phyloP scores from a whole-genome alignment of 2,329 filamentous ascomycete genomes.

The Rhynchosporium graminicola region DNA sequence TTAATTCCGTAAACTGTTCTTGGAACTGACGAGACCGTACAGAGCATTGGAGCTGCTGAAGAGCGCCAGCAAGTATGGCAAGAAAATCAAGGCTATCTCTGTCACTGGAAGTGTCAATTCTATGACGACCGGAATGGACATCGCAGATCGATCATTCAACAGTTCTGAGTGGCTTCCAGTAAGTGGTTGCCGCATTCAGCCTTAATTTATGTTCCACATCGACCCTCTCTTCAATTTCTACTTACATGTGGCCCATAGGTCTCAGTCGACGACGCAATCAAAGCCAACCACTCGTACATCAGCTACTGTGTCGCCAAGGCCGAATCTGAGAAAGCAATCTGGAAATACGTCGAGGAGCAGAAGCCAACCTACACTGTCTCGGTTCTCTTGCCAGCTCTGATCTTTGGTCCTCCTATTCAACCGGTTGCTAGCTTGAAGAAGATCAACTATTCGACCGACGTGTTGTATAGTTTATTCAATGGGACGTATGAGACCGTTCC shows the following conservation, averaged over 20 bases:
- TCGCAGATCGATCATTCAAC: conserved; percentile 30
- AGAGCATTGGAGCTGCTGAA: conserved; percentile 38
- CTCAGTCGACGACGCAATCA: conserved; percentile 32
- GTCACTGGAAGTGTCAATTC: conserved; percentile 40
- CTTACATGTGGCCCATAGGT: conserved; percentile 21
- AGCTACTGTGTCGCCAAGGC: conserved; percentile 38
- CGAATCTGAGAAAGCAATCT: conserved; percentile 38
- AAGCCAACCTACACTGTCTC: conserved; percentile 33
- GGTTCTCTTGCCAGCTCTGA: conserved; percentile 35
- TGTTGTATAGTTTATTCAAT: conserved; percentile 37
- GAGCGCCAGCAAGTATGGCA: conserved; percentile 34
- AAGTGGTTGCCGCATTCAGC: background rate
- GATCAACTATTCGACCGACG: conserved; percentile 35
- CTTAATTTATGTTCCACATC: too few relatives aligned
- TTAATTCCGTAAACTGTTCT: background rate
- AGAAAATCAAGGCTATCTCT: conserved; percentile 37
- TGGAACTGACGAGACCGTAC: background rate
- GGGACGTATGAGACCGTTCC: conserved; percentile 34
- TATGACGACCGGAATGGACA: conserved; percentile 36
- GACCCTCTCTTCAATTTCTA: background rate
- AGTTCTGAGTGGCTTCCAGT: conserved; percentile 35
- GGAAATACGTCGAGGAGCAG: conserved; percentile 35
- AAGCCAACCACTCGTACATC: conserved; percentile 33
- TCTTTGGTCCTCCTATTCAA: conserved; percentile 39
- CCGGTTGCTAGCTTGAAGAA: conserved; percentile 32